Base-by-base conservation (phyloP, 1,284 basidiomycete genomes). In the Cutaneotrichosporon cutaneum region DNA sequence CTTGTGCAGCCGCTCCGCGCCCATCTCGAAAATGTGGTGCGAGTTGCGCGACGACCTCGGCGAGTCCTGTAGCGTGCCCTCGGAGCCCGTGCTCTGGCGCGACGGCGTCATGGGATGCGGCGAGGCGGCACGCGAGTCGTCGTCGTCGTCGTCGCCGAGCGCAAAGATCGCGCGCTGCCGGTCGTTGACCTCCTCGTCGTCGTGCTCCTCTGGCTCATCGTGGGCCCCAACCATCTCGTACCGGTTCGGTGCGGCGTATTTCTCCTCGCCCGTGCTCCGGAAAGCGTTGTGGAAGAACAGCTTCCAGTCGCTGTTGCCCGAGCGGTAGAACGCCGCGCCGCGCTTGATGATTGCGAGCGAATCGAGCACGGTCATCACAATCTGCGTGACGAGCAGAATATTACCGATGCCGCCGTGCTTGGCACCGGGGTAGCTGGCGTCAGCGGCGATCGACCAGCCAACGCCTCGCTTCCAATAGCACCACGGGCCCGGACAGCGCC, bases 31-130 rank as follows among this genome's bases (percentile, higher is more conserved):
- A 22, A 39, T 45, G 53, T 60, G 61, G 3, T 59, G 58, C 8
- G 59, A 59, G 21, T 36, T 45, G 21, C 42, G 33, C 18, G 53
- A 58, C 8, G 55, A 50, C 13, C 56, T 26, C 13, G 78, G 68
- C 1, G 74, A 53, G 44, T 85, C 85, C 56, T 85, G 83, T 3
- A 90, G 80, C 0, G 86, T 88, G 55, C 87, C 86, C n/a, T 88
- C 84, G 0, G 88, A 90, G 59, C 84, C 84, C 24, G 72, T 77
- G 45, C 59, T 82, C 42, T 55, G 60, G 54, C 59, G 57, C 18
- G 64, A 69, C 14, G 60, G 35, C n/a, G 50, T 22, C 13, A 39
- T 26, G 45, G 44, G 11, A 14, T 22, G 44, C 59, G 60, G 58
- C 27, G 35, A 54, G 3, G 44, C 35, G 5, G 45, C 42, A 14